These are phyloP conservation scores for Phytophthora sp. DNA, from an alignment of 352 stramenopile genomes.

Conservation along the genomic window DNA sequence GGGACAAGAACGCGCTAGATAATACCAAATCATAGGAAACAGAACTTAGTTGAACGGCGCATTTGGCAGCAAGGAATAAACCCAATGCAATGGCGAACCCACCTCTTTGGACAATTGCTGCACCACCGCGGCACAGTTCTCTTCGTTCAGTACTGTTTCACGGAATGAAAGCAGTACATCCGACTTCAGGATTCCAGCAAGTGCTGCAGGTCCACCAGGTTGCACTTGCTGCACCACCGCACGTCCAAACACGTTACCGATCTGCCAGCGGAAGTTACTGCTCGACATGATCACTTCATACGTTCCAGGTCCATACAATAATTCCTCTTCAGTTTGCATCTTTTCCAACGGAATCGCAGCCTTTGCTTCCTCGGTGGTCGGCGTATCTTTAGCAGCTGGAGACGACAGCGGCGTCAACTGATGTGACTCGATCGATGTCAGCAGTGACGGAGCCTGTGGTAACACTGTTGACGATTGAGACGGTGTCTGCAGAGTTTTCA, in stretches of 20 bases:
- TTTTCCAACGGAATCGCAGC: slow-evolving; percentile 9
- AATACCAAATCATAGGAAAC: slow-evolving; percentile 5
- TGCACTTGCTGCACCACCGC: slow-evolving; percentile 84
- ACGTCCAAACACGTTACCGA: slow-evolving; percentile 84
- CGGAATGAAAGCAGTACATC: slow-evolving; percentile 83
- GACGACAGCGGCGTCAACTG: slow-evolving; percentile 60
- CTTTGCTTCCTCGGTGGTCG: slow-evolving; percentile 17
- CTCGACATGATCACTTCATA: slow-evolving; percentile 87
- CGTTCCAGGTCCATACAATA: slow-evolving; percentile 62
- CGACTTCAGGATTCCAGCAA: slow-evolving; percentile 82
- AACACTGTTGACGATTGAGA: slow-evolving; percentile 45
- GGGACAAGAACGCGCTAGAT: slow-evolving; percentile 67
- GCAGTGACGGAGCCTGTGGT: slow-evolving; percentile 42
- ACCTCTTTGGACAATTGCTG: slow-evolving; percentile 83
- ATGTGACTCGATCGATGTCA: slow-evolving; percentile 60
- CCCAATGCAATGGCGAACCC: slow-evolving; percentile 7
- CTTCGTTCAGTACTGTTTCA: slow-evolving; percentile 73
- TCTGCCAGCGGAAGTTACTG: slow-evolving; percentile 81
- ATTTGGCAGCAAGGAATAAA: background rate
- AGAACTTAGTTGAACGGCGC: slow-evolving; percentile 12
- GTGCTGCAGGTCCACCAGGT: slow-evolving; percentile 60
- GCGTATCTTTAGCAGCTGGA: slow-evolving; percentile 25
- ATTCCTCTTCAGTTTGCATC: slow-evolving; percentile 37
- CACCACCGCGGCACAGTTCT: slow-evolving; percentile 81
- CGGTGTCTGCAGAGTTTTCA: slow-evolving; percentile 26